phyloP scores from a whole-genome alignment of 2,329 filamentous ascomycete species.

The Cryphonectria nitschkei region DNA sequence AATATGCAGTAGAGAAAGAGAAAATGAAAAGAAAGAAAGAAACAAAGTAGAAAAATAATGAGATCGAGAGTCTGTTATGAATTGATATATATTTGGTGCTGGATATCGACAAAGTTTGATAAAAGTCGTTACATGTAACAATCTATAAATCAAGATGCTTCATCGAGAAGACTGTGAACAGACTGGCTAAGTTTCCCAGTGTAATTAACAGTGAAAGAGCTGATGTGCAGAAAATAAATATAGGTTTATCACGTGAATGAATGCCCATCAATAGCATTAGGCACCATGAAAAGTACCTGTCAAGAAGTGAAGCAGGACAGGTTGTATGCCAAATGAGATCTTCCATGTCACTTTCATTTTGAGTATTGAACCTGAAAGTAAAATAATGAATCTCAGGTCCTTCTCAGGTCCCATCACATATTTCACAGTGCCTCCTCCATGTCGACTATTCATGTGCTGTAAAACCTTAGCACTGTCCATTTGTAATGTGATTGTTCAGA shows the following conservation, averaged over 20 bases:
- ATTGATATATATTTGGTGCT: not conserved
- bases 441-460: not conserved
- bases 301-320: not conserved
- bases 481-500: not conserved
- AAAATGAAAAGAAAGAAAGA: no score
- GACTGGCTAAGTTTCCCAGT: not conserved
- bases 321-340: not conserved
- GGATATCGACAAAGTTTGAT: not conserved
- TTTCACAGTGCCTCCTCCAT: constrained; percentile 6
- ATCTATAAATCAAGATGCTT: not conserved
- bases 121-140: not conserved
- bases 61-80: no score
- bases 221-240: not conserved
- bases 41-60: no score
- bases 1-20: no score
- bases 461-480: not conserved
- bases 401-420: not conserved
- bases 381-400: not conserved
- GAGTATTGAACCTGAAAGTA: not conserved
- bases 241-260: constrained; percentile 11
- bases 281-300: not conserved
- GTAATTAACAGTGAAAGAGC: not conserved
- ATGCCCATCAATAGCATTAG: not conserved
- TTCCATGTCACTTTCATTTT: constrained; percentile 16
- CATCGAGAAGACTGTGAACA: not conserved